Conservation (phyloP, 495 filamentous ascomycete species). For the Aspergillus egyptiacus region DNA sequence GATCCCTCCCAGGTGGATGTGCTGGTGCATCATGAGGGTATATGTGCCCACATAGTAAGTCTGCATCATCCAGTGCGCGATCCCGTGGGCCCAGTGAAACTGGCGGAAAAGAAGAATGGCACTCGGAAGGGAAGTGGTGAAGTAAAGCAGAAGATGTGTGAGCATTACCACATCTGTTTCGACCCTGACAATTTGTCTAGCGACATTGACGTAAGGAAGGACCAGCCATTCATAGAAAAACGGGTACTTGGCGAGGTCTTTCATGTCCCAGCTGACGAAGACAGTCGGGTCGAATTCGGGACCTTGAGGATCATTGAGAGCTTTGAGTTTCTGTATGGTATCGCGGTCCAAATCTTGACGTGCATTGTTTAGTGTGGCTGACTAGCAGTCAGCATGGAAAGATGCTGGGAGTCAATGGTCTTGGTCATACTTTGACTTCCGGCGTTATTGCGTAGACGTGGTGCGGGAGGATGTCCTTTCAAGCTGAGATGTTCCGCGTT, state of each 20-base stretch:
- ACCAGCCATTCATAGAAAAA: constrained; percentile 44
- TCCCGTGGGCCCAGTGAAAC: constrained; percentile 61
- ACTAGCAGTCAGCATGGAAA: not conserved
- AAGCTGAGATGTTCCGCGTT: not conserved
- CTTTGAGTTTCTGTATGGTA: constrained; percentile 38
- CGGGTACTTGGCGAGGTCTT: constrained; percentile 33
- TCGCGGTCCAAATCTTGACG: constrained; percentile 9
- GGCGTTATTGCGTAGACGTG: not conserved
- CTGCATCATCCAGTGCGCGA: constrained; percentile 57
- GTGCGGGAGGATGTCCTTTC: not conserved
- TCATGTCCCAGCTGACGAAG: constrained; percentile 46
- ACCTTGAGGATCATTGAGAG: constrained; percentile 46
- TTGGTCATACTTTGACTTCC: not conserved
- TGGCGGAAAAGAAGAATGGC: constrained; percentile 56
- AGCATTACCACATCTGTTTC: constrained; percentile 69
- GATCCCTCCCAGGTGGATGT: constrained; percentile 72
- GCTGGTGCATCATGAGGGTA: constrained; percentile 77
- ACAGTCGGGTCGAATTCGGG: constrained; percentile 49
- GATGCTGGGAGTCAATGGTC: not conserved
- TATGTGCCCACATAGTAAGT: constrained; percentile 62
- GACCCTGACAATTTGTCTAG: constrained; percentile 48
- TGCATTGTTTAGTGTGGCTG: not conserved
- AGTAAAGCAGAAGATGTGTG: constrained; percentile 68
- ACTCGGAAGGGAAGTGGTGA: constrained; percentile 59
- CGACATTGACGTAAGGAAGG: constrained; percentile 51